Percentiles rank a stretch among this genome's conserved stretches.
phyloP scores from a whole-genome alignment of 345 rosid genomes.

The Bruguiera gymnorhiza region DNA sequence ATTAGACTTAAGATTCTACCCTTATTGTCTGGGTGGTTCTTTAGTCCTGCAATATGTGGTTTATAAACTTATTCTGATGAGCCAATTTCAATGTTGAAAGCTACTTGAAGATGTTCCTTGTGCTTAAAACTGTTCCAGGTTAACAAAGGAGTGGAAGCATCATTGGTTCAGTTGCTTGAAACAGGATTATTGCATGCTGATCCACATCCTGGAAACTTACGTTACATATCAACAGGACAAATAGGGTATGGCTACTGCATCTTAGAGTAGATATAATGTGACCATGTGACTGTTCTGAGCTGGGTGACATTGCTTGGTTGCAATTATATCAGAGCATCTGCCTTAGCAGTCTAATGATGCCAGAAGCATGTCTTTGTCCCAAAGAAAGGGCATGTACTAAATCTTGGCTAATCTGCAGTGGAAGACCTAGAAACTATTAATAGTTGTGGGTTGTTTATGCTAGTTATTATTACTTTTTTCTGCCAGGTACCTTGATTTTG shows the following conservation, averaged over 20 bases:
- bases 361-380: background rate
- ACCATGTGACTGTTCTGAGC: slow-evolving; percentile 4
- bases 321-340: background rate
- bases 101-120: background rate
- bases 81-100: background rate
- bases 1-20: background rate
- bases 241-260: slow-evolving; percentile 57
- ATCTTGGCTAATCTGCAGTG: background rate
- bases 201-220: slow-evolving; percentile 96
- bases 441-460: background rate
- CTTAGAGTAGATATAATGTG: slow-evolving; percentile 3
- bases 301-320: slow-evolving; percentile 14
- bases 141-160: slow-evolving; percentile 84
- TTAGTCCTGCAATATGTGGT: background rate
- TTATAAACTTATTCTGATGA: no score
- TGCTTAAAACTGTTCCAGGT: slow-evolving; percentile 47
- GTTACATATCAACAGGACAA: slow-evolving; percentile 72
- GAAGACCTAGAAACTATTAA: background rate
- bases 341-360: no score
- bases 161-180: slow-evolving; percentile 92
- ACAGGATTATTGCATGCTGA: slow-evolving; percentile 96
- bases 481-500: slow-evolving; percentile 89
- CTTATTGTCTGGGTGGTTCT: no score
- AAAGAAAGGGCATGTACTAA: background rate
- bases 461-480: slow-evolving; percentile 12